Evolutionary conservation across 129 eudicot genomes (phyloP).

Genomic region (Heracleum sosnowskyi): DNA sequence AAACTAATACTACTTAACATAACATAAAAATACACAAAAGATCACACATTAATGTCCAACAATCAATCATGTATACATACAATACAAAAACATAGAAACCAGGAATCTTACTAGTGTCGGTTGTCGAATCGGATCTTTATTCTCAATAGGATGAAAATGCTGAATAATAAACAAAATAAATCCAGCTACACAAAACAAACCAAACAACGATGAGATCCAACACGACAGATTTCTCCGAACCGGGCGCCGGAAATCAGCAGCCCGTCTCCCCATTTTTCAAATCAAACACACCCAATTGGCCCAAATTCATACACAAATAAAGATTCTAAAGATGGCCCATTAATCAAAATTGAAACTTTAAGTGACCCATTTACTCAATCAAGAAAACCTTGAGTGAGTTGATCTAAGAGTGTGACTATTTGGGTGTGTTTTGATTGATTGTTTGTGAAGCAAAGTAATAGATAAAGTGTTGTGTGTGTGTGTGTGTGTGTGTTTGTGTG

Average conservation of each 20-base stretch:
- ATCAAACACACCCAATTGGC: slow-evolving; percentile 1
- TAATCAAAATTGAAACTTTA: slow-evolving; percentile 4
- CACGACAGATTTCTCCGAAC: slow-evolving; percentile 52
- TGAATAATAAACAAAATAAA: slow-evolving; percentile 47
- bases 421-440: neutral
- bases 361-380: slow-evolving; percentile 15
- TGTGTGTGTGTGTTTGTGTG: neutral
- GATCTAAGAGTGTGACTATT: neutral
- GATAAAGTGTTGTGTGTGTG: neutral
- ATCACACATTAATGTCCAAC: neutral
- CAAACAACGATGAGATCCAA: slow-evolving; percentile 74
- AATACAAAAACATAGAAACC: neutral
- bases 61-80: neutral
- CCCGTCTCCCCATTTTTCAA: slow-evolving; percentile 85
- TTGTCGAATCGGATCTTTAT: slow-evolving; percentile 46
- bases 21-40: neutral
- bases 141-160: slow-evolving; percentile 34
- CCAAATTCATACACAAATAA: slow-evolving; percentile 8
- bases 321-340: slow-evolving; percentile 16
- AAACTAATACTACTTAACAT: neutral
- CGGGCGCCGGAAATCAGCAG: slow-evolving; percentile 93
- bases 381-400: neutral
- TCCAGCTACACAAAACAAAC: slow-evolving; percentile 45
- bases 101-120: slow-evolving; percentile 38
- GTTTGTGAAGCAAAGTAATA: neutral